phyloP scores from a whole-genome alignment of 2,329 filamentous ascomycete genomes.

The Talaromyces sp. region DNA sequence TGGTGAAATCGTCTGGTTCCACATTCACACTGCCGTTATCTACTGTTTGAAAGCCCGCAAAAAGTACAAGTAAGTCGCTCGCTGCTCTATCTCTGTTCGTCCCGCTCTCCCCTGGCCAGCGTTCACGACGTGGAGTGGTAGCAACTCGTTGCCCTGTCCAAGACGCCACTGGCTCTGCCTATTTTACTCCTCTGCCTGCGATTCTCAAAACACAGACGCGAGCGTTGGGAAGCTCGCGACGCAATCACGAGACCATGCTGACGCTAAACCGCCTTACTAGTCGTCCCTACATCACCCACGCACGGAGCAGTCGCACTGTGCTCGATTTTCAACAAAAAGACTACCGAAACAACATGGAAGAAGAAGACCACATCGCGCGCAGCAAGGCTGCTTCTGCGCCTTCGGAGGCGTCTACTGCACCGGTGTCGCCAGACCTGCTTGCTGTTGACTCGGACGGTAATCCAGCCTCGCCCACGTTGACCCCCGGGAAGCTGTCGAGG shows the following conservation, averaged over 20 bases:
- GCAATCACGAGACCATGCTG: slow-evolving; percentile 27
- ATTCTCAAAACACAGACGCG: not conserved
- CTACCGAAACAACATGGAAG: slow-evolving; percentile 25
- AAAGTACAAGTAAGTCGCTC: not conserved
- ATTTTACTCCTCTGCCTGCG: not conserved
- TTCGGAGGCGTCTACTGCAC: slow-evolving; percentile 19
- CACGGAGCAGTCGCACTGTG: slow-evolving; percentile 30
- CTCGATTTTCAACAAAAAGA: slow-evolving; percentile 32
- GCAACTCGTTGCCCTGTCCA: not conserved
- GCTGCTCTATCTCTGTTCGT: not conserved
- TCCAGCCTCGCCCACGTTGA: slow-evolving; percentile 22
- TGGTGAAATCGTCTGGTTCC: slow-evolving; percentile 7
- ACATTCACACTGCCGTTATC: not conserved
- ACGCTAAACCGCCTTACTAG: slow-evolving; percentile 33
- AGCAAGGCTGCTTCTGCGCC: slow-evolving; percentile 20
- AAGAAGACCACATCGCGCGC: slow-evolving; percentile 16
- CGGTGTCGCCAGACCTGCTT: slow-evolving; percentile 20
- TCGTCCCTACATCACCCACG: slow-evolving; percentile 27
- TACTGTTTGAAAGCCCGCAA: not conserved
- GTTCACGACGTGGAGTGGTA: not conserved
- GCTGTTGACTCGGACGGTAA: slow-evolving; percentile 24
- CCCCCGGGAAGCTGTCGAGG: slow-evolving; percentile 56
- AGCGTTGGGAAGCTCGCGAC: slow-evolving; percentile 13
- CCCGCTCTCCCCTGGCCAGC: not conserved
- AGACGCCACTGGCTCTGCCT: not conserved